Conservation (phyloP, 768 basidiomycete species). For the Collybia nuda region DNA sequence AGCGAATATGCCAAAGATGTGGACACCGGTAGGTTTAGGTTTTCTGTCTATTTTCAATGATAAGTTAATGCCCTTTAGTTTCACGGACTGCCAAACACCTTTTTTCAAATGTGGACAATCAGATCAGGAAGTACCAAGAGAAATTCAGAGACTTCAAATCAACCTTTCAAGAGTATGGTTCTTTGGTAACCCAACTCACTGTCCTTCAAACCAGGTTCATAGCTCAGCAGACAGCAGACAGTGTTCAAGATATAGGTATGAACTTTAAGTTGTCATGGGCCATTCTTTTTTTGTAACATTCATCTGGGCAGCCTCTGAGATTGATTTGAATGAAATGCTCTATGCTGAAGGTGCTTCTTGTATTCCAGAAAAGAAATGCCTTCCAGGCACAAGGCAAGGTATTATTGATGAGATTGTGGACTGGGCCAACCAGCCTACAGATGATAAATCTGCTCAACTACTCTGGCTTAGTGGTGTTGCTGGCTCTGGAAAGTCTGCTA, state of each 20-base stretch:
- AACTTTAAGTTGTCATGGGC: no score
- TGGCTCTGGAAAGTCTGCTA: constrained; percentile 37
- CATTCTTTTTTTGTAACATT: neutral
- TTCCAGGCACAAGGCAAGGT: constrained; percentile 17
- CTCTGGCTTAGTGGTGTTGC: constrained; percentile 30
- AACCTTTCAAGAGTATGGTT: constrained; percentile 8
- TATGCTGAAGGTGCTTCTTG: neutral
- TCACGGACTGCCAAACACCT: neutral
- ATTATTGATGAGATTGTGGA: constrained; percentile 21
- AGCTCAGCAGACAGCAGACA: neutral
- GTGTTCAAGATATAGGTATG: constrained; percentile 7
- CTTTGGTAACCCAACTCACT: constrained; percentile 11
- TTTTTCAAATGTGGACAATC: neutral
- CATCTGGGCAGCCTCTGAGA: neutral
- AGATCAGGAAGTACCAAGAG: constrained; percentile 10
- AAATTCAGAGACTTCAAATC: constrained; percentile 12
- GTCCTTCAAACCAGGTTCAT: constrained; percentile 6
- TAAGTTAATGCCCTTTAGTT: no score
- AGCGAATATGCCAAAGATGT: constrained; percentile 22
- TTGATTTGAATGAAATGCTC: constrained; percentile 1
- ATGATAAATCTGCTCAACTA: constrained; percentile 12
- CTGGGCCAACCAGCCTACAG: constrained; percentile 16
- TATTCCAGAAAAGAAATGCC: neutral
- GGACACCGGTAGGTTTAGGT: neutral
- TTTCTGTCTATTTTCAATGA: no score